phyloP scores from a whole-genome alignment of 768 basidiomycete species.

The Pulveroboletus ravenelii region DNA sequence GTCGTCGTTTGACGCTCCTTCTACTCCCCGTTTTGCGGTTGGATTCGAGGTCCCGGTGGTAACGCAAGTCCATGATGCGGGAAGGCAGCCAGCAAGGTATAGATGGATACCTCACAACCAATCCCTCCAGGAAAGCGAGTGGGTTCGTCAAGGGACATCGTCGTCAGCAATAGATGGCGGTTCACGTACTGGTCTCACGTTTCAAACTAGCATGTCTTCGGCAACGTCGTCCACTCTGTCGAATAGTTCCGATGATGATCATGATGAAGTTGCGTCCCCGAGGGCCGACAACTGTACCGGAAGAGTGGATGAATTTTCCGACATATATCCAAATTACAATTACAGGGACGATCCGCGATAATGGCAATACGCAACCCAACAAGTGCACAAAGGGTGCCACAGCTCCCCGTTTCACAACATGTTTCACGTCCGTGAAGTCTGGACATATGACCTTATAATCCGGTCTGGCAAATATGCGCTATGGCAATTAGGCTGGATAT shows the following conservation, averaged over 20 bases:
- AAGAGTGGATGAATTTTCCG: conserved; percentile 10
- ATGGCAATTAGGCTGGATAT: not conserved
- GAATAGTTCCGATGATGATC: conserved; percentile 27
- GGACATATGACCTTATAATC: conserved; percentile 14
- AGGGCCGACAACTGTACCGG: conserved; percentile 17
- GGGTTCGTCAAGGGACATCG: conserved; percentile 18
- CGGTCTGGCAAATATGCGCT: conserved; percentile 1
- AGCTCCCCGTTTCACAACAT: not conserved
- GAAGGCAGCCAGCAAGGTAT: conserved; percentile 33
- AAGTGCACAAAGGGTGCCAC: not conserved
- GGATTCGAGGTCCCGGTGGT: conserved; percentile 46
- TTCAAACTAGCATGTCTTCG: conserved; percentile 36
- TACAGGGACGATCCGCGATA: not conserved
- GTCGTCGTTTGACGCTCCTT: conserved; percentile 16
- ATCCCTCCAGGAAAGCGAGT: conserved; percentile 26
- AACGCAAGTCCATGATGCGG: conserved; percentile 38
- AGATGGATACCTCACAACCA: conserved; percentile 41
- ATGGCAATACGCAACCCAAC: not conserved
- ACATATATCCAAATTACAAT: conserved; percentile 13
- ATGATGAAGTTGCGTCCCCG: conserved; percentile 34
- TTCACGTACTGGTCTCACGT: conserved; percentile 28
- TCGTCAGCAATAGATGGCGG: conserved; percentile 10
- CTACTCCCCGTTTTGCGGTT: conserved; percentile 31
- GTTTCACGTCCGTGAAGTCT: conserved; percentile 10
- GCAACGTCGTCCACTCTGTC: conserved; percentile 33